Conservation (phyloP, 495 filamentous ascomycete genomes). For the Alectoria sarmentosa region DNA sequence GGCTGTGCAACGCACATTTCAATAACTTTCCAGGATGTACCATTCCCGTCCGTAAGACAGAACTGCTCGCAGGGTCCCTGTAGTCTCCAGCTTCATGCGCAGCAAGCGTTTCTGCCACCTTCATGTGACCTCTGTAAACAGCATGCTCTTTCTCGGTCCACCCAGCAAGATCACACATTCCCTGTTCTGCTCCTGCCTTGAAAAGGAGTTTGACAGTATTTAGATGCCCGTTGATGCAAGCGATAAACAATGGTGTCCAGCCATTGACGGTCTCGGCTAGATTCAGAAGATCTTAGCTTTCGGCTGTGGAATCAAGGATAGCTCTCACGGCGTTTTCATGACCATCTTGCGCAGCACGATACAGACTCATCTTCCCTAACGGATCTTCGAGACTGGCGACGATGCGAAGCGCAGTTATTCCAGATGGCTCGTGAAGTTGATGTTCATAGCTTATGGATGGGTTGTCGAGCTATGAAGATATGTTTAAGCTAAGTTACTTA, state of each 20-base stretch:
- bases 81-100: background rate
- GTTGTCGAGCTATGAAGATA: too few relatives aligned
- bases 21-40: background rate
- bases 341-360: slow-evolving; percentile 7
- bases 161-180: slow-evolving; percentile 21
- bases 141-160: slow-evolving; percentile 29
- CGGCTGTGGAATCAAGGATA: slow-evolving; percentile 13
- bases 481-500: too few relatives aligned
- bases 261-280: slow-evolving; percentile 58
- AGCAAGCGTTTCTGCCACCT: slow-evolving; percentile 8
- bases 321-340: slow-evolving; percentile 15
- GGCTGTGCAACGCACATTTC: background rate
- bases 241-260: slow-evolving; percentile 74
- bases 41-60: background rate
- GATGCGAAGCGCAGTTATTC: too few relatives aligned
- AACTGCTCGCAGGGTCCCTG: background rate
- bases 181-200: slow-evolving; percentile 50
- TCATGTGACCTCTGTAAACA: slow-evolving; percentile 24
- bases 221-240: slow-evolving; percentile 64
- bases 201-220: slow-evolving; percentile 47
- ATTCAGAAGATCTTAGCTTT: slow-evolving; percentile 14
- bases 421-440: too few relatives aligned
- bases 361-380: background rate
- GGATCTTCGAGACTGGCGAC: background rate
- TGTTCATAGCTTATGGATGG: too few relatives aligned